Conservation (phyloP, 176 grass and related monocot genomes). For the Avena atlantica region DNA sequence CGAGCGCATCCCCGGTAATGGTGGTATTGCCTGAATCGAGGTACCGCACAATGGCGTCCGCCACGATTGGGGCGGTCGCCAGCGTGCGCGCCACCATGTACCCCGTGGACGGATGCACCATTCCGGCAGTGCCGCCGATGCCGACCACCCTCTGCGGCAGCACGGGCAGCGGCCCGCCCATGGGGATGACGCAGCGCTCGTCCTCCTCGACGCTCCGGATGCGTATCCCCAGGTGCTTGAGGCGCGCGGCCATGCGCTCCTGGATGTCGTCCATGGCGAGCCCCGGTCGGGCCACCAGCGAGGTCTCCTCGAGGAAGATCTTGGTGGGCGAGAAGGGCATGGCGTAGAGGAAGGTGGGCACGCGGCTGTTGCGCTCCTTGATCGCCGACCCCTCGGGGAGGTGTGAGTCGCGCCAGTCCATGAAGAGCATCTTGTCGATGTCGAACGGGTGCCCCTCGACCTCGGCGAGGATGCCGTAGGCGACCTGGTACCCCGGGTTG, state of each 20-base stretch:
- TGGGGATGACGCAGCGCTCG: conserved; percentile 88
- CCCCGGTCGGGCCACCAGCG: conserved; percentile 84
- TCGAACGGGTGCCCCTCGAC: conserved; percentile 95
- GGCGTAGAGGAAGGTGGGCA: conserved; percentile 94
- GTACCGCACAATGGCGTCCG: conserved; percentile 77
- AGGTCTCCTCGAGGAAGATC: conserved; percentile 98
- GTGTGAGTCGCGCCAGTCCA: conserved; percentile 99
- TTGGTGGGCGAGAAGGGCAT: conserved; percentile 90
- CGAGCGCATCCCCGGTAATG: conserved; percentile 54
- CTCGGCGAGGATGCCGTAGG: conserved; percentile 92
- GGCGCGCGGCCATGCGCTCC: conserved; percentile 86
- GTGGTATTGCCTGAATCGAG: conserved; percentile 45
- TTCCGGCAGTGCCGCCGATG: conserved; percentile 94
- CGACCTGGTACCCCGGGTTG: conserved; percentile 95
- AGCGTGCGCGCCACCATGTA: conserved; percentile 98
- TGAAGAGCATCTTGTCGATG: conserved; percentile 98
- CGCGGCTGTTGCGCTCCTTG: conserved; percentile 64
- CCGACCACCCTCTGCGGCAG: conserved; percentile 92
- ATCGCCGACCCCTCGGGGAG: conserved; percentile 55
- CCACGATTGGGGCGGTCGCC: conserved; percentile 80
- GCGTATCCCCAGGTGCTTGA: conserved; percentile 77
- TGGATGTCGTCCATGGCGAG: conserved; percentile 95
- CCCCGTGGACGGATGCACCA: conserved; percentile 97
- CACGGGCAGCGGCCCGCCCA: conserved; percentile 88
- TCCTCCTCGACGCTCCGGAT: conserved; percentile 93